Conservation (phyloP, 2,329 filamentous ascomycete species). For the Fusarium agapanthi region DNA sequence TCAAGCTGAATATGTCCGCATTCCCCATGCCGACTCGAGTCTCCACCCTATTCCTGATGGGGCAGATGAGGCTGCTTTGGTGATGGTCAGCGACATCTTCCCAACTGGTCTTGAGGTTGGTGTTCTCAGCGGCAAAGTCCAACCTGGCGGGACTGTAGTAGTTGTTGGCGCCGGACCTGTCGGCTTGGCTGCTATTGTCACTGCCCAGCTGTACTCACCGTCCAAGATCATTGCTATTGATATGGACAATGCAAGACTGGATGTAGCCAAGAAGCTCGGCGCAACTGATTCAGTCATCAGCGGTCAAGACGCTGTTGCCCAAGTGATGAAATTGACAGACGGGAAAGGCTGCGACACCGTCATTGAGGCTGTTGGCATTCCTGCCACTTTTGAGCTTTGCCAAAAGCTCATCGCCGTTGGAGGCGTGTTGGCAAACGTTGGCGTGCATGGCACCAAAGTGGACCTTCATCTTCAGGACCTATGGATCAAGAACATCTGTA, state of each 20-base stretch:
- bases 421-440: slow-evolving; percentile 65
- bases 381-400: slow-evolving; percentile 61
- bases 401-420: slow-evolving; percentile 63
- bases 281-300: slow-evolving; percentile 57
- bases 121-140: slow-evolving; percentile 59
- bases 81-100: slow-evolving; percentile 65
- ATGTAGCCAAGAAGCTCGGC: slow-evolving; percentile 57
- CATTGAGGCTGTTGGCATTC: slow-evolving; percentile 66
- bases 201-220: slow-evolving; percentile 63
- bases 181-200: slow-evolving; percentile 63
- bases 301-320: slow-evolving; percentile 45
- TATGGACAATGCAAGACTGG: slow-evolving; percentile 56
- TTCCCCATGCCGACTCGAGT: slow-evolving; percentile 59
- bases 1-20: slow-evolving; percentile 65
- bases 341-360: slow-evolving; percentile 64
- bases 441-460: slow-evolving; percentile 64
- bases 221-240: slow-evolving; percentile 62
- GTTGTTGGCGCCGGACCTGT: slow-evolving; percentile 66
- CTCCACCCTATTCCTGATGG: slow-evolving; percentile 55
- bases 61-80: slow-evolving; percentile 53
- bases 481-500: slow-evolving; percentile 63
- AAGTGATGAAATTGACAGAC: slow-evolving; percentile 56
- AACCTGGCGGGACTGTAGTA: slow-evolving; percentile 60
- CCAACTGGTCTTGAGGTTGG: slow-evolving; percentile 66
- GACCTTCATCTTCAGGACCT: slow-evolving; percentile 61